Evolutionary conservation across 2,329 filamentous ascomycete genomes (phyloP).

Genomic region (Aspergillus caelatus): DNA sequence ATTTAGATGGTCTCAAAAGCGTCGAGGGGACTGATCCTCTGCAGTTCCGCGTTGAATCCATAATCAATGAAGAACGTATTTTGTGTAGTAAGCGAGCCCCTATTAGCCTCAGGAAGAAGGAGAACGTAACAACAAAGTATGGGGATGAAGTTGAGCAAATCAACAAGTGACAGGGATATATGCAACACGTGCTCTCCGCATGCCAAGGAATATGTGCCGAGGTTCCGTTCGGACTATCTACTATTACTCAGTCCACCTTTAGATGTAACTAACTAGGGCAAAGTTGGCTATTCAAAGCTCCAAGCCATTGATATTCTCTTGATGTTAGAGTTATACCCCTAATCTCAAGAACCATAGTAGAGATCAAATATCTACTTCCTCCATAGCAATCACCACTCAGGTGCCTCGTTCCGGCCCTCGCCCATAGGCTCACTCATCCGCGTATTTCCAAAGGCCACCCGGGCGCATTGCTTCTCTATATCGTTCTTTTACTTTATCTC

Average conservation of each 20-base stretch:
- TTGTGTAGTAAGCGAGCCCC: not conserved
- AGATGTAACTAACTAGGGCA: not conserved
- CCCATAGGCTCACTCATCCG: conserved; percentile 64
- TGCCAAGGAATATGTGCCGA: conserved; percentile 29
- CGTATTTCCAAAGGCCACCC: conserved; percentile 77
- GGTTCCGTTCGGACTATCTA: not conserved
- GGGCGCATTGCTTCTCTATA: conserved; percentile 79
- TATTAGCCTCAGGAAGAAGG: not conserved
- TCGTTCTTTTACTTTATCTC: conserved; percentile 68
- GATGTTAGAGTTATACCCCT: not conserved
- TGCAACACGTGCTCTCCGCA: conserved; percentile 28
- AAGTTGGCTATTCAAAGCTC: not conserved
- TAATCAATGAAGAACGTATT: conserved; percentile 22
- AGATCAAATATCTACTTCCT: not conserved
- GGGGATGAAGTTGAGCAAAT: not conserved
- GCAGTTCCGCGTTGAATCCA: conserved; percentile 36
- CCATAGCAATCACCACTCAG: not conserved
- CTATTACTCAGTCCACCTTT: not conserved
- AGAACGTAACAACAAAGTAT: not conserved
- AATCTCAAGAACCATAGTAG: not conserved
- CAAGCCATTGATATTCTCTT: not conserved
- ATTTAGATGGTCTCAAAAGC: conserved; percentile 42
- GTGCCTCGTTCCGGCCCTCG: not conserved
- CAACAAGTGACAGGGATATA: not conserved
- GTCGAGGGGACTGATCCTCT: conserved; percentile 31